Evolutionary conservation across 1,284 basidiomycete species (phyloP).

Genomic region (Leccinum angustisporum): DNA sequence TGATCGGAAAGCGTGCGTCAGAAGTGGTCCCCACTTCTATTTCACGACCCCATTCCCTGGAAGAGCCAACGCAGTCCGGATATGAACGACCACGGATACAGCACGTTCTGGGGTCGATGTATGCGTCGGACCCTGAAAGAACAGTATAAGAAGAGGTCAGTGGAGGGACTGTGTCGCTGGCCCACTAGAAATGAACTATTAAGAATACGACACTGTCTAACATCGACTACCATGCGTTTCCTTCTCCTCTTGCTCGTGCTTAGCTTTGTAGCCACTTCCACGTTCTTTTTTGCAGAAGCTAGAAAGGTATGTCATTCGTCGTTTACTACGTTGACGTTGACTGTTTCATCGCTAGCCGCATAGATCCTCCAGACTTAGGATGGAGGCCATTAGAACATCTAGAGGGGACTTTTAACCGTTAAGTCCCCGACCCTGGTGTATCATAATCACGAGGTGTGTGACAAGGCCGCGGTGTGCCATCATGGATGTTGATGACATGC

Average conservation of each 20-base stretch:
- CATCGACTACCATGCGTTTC: constrained; percentile 23
- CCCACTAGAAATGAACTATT: constrained; percentile 34
- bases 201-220: constrained; percentile 13
- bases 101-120: constrained; percentile 28
- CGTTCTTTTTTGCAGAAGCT: constrained; percentile 34
- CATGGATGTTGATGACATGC: constrained; percentile 3
- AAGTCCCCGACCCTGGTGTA: constrained; percentile 31
- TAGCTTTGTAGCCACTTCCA: constrained; percentile 30
- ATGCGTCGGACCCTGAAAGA: constrained; percentile 27
- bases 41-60: constrained; percentile 5
- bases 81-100: constrained; percentile 18
- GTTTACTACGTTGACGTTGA: constrained; percentile 9
- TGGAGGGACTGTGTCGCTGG: constrained; percentile 11
- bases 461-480: not conserved
- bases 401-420: constrained; percentile 30
- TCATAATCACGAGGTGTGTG: constrained; percentile 24
- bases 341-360: constrained; percentile 18
- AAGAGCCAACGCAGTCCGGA: constrained; percentile 18
- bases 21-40: constrained; percentile 20
- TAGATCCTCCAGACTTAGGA: constrained; percentile 18
- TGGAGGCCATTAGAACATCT: constrained; percentile 5
- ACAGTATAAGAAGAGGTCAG: constrained; percentile 25
- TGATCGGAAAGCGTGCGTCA: constrained; percentile 9
- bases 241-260: constrained; percentile 32
- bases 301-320: constrained; percentile 23